phyloP scores from a whole-genome alignment of 2,329 filamentous ascomycete genomes.

The Paecilomyces sp. region DNA sequence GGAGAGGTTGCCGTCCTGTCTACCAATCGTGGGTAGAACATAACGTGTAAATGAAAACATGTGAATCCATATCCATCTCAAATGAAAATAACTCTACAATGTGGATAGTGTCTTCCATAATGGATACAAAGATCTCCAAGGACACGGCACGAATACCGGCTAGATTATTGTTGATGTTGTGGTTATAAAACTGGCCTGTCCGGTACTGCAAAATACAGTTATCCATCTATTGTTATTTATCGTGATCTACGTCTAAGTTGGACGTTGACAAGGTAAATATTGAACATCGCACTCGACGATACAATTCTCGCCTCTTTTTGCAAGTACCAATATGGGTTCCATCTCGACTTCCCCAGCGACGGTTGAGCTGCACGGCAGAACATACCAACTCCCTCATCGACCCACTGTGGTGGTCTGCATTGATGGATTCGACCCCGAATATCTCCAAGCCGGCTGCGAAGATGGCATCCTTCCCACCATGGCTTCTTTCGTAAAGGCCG shows the following conservation, averaged over 20 bases:
- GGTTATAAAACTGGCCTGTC: not conserved
- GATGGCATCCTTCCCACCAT: conserved; percentile 30
- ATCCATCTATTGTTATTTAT: not conserved
- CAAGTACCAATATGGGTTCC: not conserved
- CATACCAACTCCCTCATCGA: conserved; percentile 23
- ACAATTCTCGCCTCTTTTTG: not conserved
- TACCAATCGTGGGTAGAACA: not conserved
- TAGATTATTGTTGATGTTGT: not conserved
- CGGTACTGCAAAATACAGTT: too few species aligned
- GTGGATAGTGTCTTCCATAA: not conserved
- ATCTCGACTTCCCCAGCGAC: not conserved
- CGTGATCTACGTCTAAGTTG: not conserved
- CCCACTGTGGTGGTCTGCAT: conserved; percentile 37
- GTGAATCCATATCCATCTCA: not conserved
- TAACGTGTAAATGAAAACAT: not conserved
- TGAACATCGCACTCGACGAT: not conserved
- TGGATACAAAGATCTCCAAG: not conserved
- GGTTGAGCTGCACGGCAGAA: not conserved
- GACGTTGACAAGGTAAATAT: too few species aligned
- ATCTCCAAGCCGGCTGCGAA: conserved; percentile 28
- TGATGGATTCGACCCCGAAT: conserved; percentile 39
- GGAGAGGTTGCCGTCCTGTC: not conserved
- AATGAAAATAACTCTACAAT: not conserved
- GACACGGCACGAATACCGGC: not conserved
- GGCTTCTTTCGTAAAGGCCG: conserved; percentile 21